phyloP scores from a whole-genome alignment of 2,329 filamentous ascomycete genomes.

The Hysterium pulicare region DNA sequence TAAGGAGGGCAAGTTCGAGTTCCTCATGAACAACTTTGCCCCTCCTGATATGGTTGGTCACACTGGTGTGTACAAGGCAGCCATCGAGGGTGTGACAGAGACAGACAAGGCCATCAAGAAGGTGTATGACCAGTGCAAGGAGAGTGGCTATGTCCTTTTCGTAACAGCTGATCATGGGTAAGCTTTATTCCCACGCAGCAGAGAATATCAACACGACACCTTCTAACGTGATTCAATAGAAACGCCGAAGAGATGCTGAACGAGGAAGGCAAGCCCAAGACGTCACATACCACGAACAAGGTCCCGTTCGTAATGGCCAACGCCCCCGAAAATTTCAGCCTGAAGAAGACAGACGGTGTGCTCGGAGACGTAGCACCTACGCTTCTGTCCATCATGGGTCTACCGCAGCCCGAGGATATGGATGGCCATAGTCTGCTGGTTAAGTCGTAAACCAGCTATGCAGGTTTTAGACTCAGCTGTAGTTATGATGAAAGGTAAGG shows the following conservation, averaged over 20 bases:
- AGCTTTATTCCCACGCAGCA: slow-evolving; percentile 28
- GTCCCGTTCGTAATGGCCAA: slow-evolving; percentile 99
- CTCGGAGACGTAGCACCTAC: slow-evolving; percentile 97
- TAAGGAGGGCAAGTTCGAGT: slow-evolving; percentile 80
- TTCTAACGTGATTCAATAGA: slow-evolving; percentile 28
- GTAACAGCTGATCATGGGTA: slow-evolving; percentile 92
- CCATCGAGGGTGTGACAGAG: slow-evolving; percentile 75
- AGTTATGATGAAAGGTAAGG: neutral
- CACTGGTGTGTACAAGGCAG: slow-evolving; percentile 94
- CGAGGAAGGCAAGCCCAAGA: slow-evolving; percentile 92
- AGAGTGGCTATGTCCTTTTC: slow-evolving; percentile 89
- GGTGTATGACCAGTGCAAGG: slow-evolving; percentile 91
- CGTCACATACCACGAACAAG: slow-evolving; percentile 95
- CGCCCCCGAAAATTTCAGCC: slow-evolving; percentile 80
- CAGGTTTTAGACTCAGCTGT: neutral
- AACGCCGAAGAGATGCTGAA: slow-evolving; percentile 99
- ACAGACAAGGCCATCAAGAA: slow-evolving; percentile 93
- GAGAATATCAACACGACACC: slow-evolving; percentile 21
- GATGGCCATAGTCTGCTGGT: slow-evolving; percentile 78
- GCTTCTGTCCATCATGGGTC: slow-evolving; percentile 82
- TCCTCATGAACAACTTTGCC: slow-evolving; percentile 99
- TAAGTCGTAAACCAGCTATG: slow-evolving; percentile 56
- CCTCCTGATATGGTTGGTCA: slow-evolving; percentile 99
- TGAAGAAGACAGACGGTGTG: slow-evolving; percentile 84
- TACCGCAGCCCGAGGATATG: slow-evolving; percentile 90